phyloP scores from a whole-genome alignment of 352 stramenopile genomes.

The Globisporangium canariense region DNA sequence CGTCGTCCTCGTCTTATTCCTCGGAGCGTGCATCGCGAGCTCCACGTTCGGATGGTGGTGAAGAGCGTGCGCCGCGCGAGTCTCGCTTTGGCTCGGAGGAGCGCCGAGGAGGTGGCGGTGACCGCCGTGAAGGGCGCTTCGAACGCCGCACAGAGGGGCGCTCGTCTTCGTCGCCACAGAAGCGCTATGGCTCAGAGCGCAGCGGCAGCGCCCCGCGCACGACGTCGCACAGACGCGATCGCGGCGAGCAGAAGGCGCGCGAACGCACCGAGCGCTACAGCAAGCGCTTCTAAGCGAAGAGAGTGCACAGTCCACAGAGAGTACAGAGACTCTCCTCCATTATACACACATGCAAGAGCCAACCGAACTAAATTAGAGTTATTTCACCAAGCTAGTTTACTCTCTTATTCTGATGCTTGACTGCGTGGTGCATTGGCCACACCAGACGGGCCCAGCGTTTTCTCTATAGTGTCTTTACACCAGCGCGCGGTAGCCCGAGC shows the following conservation, averaged over 20 bases:
- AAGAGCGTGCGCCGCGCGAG: background rate
- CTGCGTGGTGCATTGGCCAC: background rate
- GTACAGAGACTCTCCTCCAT: too few species aligned
- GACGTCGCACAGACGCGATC: slow-evolving; percentile 16
- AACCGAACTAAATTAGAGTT: slow-evolving; percentile 11
- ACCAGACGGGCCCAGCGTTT: background rate
- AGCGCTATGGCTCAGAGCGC: slow-evolving; percentile 5
- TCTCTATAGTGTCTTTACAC: background rate
- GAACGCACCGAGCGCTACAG: slow-evolving; percentile 16
- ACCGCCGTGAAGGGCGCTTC: slow-evolving; percentile 5
- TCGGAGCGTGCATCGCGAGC: slow-evolving; percentile 5
- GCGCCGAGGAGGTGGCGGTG: background rate
- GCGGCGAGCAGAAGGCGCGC: slow-evolving; percentile 15
- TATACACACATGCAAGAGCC: too few species aligned
- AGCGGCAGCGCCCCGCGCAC: background rate
- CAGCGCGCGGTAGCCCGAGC: slow-evolving; percentile 32
- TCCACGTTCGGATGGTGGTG: background rate
- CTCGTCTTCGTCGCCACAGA: slow-evolving; percentile 1
- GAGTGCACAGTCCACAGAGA: background rate
- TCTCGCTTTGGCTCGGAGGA: slow-evolving; percentile 3
- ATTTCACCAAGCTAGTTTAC: slow-evolving; percentile 1
- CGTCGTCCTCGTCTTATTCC: background rate
- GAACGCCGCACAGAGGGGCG: slow-evolving; percentile 1
- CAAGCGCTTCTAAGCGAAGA: slow-evolving; percentile 12
- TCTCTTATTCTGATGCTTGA: background rate